phyloP scores from a whole-genome alignment of 1,139 yeast genomes.

The Yamadazyma membranifaciens region DNA sequence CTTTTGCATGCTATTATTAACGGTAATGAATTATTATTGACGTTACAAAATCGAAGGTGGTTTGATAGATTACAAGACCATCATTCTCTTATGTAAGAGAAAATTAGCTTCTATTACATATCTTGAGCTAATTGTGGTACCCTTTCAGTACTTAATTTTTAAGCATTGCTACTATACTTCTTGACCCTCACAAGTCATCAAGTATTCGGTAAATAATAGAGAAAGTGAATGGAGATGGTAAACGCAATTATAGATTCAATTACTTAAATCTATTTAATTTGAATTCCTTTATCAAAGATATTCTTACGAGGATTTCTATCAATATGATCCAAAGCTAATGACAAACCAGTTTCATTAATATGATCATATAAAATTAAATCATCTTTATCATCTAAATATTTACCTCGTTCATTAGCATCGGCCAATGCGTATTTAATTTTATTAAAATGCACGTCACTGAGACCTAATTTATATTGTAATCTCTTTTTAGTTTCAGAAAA shows the following conservation, averaged over 20 bases:
- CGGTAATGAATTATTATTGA: no score
- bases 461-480: slow-evolving; percentile 64
- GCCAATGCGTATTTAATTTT: slow-evolving; percentile 67
- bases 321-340: slow-evolving; percentile 81
- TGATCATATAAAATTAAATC: slow-evolving; percentile 55
- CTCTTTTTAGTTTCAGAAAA: slow-evolving; percentile 66
- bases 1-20: no score
- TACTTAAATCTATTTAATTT: slow-evolving; percentile 29
- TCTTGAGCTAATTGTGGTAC: no score
- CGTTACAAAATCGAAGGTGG: no score
- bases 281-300: slow-evolving; percentile 60
- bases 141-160: no score
- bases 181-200: no score
- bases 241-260: background rate
- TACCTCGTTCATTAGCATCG: slow-evolving; percentile 40
- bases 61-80: no score
- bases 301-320: slow-evolving; percentile 58
- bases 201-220: background rate
- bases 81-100: no score
- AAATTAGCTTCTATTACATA: no score
- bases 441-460: slow-evolving; percentile 76
- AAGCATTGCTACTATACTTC: no score
- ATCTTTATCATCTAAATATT: slow-evolving; percentile 54
- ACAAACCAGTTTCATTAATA: slow-evolving; percentile 36
- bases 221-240: background rate